These are phyloP conservation scores for Eutypa lata DNA, from an alignment of 2,329 filamentous ascomycete species.

Conservation along the genomic window DNA sequence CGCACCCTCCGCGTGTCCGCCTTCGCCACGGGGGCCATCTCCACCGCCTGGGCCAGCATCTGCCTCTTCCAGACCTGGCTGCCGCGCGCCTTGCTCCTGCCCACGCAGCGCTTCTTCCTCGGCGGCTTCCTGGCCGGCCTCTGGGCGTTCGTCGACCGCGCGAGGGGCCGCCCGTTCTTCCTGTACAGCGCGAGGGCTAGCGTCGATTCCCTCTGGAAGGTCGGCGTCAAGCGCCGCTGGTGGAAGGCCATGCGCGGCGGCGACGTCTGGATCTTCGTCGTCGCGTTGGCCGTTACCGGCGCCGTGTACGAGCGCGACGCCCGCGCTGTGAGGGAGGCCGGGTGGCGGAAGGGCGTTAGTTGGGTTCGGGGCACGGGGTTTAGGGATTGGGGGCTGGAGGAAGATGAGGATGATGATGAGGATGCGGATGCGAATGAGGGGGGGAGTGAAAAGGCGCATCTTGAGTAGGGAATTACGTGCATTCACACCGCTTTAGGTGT, in stretches of 20 bases:
- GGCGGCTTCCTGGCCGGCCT: conserved; percentile 82
- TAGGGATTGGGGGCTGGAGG: conserved; percentile 60
- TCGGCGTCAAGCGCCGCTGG: conserved; percentile 85
- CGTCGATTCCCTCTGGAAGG: conserved; percentile 84
- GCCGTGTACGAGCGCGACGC: conserved; percentile 73
- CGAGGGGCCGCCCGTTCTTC: conserved; percentile 65
- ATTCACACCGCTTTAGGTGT: too few relatives aligned
- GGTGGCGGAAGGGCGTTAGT: conserved; percentile 68
- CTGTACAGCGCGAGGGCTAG: conserved; percentile 76
- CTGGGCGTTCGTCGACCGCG: conserved; percentile 76
- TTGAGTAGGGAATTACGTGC: too few relatives aligned
- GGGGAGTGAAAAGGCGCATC: background rate
- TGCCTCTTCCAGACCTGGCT: conserved; percentile 84
- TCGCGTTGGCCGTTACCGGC: conserved; percentile 74
- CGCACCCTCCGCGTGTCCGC: conserved; percentile 71
- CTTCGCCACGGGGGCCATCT: conserved; percentile 79
- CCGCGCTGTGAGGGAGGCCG: conserved; percentile 61
- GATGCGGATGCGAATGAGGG: conserved; percentile 12
- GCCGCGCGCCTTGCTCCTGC: conserved; percentile 62
- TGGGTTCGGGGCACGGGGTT: conserved; percentile 75
- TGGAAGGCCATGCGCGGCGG: conserved; percentile 81
- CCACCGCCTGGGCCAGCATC: conserved; percentile 82
- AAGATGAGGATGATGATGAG: conserved; percentile 45
- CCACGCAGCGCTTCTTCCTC: conserved; percentile 85
- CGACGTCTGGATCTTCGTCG: conserved; percentile 80